Conservation (phyloP, 225 moss, liverwort and hornwort genomes). For the Rhytidiadelphus loreus region DNA sequence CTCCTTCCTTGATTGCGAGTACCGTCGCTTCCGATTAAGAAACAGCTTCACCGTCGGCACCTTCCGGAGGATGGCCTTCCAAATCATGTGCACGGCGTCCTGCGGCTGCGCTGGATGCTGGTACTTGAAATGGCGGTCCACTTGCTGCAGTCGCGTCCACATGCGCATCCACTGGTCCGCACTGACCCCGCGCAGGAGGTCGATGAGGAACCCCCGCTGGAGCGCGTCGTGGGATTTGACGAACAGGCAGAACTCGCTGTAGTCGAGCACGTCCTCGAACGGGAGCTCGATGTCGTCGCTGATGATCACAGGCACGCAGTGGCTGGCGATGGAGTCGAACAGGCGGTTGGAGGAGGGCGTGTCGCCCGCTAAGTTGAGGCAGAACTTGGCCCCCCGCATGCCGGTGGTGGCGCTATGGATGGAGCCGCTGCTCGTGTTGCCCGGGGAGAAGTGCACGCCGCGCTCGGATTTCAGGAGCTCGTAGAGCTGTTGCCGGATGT, state of each 20-base stretch:
- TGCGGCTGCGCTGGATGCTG: slow-evolving; percentile 19
- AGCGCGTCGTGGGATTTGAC: slow-evolving; percentile 17
- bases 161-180: slow-evolving; percentile 14
- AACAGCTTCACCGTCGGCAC: not conserved
- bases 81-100: slow-evolving; percentile 39
- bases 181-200: slow-evolving; percentile 10
- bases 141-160: slow-evolving; percentile 18
- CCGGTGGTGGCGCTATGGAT: slow-evolving; percentile 17
- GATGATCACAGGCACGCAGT: slow-evolving; percentile 41
- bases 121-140: slow-evolving; percentile 28
- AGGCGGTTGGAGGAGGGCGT: slow-evolving; percentile 48
- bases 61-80: slow-evolving; percentile 24
- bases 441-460: slow-evolving; percentile 16
- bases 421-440: slow-evolving; percentile 9
- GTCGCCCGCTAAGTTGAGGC: slow-evolving; percentile 41
- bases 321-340: slow-evolving; percentile 41
- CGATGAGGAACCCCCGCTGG: not conserved
- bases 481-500: slow-evolving; percentile 21
- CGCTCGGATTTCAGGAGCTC: slow-evolving; percentile 4
- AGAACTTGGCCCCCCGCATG: slow-evolving; percentile 35
- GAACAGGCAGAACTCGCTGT: slow-evolving; percentile 29
- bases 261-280: slow-evolving; percentile 30
- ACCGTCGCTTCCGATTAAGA: slow-evolving; percentile 9
- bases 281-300: slow-evolving; percentile 41
- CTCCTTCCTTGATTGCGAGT: not conserved